phyloP scores from a whole-genome alignment of 2,329 filamentous ascomycete species.

The Aspergillus bombycis region DNA sequence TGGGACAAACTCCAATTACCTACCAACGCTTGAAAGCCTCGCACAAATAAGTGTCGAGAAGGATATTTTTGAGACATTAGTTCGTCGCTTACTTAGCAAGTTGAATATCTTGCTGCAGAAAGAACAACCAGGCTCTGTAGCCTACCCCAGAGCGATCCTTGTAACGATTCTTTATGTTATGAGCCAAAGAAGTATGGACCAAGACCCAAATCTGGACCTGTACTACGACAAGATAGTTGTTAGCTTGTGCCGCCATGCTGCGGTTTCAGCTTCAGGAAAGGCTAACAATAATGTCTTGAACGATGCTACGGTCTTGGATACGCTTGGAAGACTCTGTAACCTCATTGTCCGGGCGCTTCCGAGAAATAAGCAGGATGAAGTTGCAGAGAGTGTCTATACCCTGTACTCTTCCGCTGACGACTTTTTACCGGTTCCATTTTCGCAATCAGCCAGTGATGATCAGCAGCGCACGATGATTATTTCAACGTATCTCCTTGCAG shows the following conservation, averaged over 20 bases:
- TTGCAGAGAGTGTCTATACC: conserved; percentile 58
- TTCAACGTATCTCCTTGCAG: conserved; percentile 61
- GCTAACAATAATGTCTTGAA: conserved; percentile 45
- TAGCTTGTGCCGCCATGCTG: conserved; percentile 44
- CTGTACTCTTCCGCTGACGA: conserved; percentile 49
- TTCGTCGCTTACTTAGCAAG: conserved; percentile 66
- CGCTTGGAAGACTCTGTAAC: conserved; percentile 64
- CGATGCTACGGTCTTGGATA: conserved; percentile 59
- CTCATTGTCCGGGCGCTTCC: conserved; percentile 61
- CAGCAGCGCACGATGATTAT: conserved; percentile 56
- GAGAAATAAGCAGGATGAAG: conserved; percentile 53
- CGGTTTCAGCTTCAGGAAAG: conserved; percentile 38
- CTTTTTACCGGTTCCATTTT: conserved; percentile 41
- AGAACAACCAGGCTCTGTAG: conserved; percentile 47
- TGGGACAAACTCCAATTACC: conserved; percentile 51
- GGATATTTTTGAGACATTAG: conserved; percentile 65
- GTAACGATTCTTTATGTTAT: conserved; percentile 66
- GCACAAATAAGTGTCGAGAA: conserved; percentile 66
- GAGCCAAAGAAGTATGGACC: conserved; percentile 51
- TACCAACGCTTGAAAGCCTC: conserved; percentile 64
- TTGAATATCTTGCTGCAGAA: conserved; percentile 60
- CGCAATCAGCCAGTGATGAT: conserved; percentile 32
- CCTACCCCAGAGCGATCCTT: conserved; percentile 63
- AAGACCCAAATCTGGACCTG: conserved; percentile 46
- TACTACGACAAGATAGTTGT: conserved; percentile 58